Base-by-base conservation (phyloP, 768 basidiomycete species). In the Phlebiopsis gigantea region DNA sequence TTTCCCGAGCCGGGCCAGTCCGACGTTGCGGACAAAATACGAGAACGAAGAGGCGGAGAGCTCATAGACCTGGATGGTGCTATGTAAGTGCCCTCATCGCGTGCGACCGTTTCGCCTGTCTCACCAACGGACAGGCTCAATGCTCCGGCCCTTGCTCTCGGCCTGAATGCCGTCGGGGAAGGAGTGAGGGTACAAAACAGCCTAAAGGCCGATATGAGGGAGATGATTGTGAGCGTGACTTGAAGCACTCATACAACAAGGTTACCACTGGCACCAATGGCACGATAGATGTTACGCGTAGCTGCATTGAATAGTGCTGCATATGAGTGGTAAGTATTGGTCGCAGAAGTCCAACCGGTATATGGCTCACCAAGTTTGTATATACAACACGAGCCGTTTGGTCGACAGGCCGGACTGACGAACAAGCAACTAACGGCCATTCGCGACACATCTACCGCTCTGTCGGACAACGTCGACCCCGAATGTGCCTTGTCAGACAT, bases 401-500 rank as follows among this genome's bases (percentile, higher is more conserved):
- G 76, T 0, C 70, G 79, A 2, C 67, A 71, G 10, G 74, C 74
- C 46, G 84, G 84, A 1, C 66, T 87, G 10, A 77, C 75, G 0
- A 75, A 76, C 0, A 72, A 75, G 0, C 84, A 87, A 61, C 75
- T 86, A 2, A 77, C 77, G 60, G 63, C 76, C 46, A 77, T 84
- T 46, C 77, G 85, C 28, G 80, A 84, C 61, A 70, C 72, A 0
- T 61, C 71, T 12, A 74, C 75, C 0, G 57, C 65, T 4, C 74
- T 74, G 78, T 1, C 60, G 66, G 1, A 63, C 71, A 9, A n/a
- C 46, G 31, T 59, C 55, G 12, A 59, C 50, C 58, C 58, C 8
- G 22, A 28, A 2, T 72, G 71, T 6, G 58, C 78, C 17, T 71
- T 87, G 17, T 73, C 72, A 0, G 68, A 78, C 1, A 65, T 82